Evolutionary conservation across 169 alveolate genomes (phyloP).

Genomic region (Eimeria falciformis): DNA sequence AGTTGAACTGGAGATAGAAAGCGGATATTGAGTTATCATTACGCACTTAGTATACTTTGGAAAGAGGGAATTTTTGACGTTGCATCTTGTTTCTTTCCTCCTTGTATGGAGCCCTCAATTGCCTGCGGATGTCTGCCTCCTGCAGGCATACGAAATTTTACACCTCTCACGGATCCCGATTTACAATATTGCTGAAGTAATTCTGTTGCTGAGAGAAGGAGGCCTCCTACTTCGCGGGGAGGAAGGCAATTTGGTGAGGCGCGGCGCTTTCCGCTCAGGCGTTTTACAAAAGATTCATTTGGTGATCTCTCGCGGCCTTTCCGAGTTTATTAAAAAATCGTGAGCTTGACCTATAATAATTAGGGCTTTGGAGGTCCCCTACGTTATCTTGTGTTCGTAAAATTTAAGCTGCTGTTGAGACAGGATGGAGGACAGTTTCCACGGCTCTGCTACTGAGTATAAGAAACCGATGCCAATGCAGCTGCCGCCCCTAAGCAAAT

Average conservation of each 20-base stretch:
- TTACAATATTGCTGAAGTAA: conserved; percentile 33
- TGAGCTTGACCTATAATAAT: not conserved
- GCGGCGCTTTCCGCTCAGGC: conserved; percentile 54
- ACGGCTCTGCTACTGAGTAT: no score
- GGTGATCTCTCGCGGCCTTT: conserved; percentile 40
- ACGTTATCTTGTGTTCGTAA: no score
- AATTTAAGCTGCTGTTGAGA: no score
- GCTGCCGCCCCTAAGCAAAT: no score
- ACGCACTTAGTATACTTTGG: no score
- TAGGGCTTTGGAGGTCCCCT: no score
- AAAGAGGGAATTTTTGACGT: not conserved
- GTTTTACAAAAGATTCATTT: conserved; percentile 41
- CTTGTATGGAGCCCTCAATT: not conserved
- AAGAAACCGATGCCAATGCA: no score
- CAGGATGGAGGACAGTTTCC: no score
- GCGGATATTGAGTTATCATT: not conserved
- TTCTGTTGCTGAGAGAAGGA: conserved; percentile 50
- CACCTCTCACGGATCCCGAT: conserved; percentile 53
- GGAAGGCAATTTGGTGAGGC: conserved; percentile 15
- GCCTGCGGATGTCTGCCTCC: conserved; percentile 2
- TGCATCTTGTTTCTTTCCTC: not conserved
- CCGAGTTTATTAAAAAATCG: conserved; percentile 54
- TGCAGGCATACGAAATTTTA: conserved; percentile 58
- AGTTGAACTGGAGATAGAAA: not conserved
- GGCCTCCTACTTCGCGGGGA: conserved; percentile 52